Percentiles rank a stretch among this genome's conserved stretches.
phyloP scores from a whole-genome alignment of 2,329 filamentous ascomycete genomes.

The Fusarium praegraminearum region DNA sequence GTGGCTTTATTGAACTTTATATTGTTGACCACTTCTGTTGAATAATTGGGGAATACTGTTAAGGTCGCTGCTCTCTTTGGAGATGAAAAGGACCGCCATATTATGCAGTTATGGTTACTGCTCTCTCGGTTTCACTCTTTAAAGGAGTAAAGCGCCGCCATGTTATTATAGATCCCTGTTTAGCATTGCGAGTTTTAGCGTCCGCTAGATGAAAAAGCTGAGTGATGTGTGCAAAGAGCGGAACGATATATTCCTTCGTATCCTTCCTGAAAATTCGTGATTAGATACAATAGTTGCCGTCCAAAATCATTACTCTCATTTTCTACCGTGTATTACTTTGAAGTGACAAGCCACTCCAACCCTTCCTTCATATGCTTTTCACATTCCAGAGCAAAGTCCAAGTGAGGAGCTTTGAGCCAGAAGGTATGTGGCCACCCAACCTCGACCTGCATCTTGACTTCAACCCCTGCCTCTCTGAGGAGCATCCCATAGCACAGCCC shows the following conservation, averaged over 20 bases:
- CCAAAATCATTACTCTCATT: background rate
- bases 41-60: no score
- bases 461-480: constrained; percentile 54
- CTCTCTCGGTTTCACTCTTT: no score
- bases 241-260: background rate
- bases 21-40: no score
- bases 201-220: background rate
- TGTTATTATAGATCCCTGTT: background rate
- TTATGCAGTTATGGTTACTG: no score
- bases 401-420: constrained; percentile 60
- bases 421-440: constrained; percentile 65
- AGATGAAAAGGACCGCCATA: no score
- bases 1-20: no score
- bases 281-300: background rate
- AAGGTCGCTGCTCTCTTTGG: no score
- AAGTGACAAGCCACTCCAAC: constrained; percentile 55
- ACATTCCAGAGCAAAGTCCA: constrained; percentile 56
- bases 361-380: constrained; percentile 59
- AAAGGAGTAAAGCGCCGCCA: no score
- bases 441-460: constrained; percentile 58
- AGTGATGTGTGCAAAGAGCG: background rate
- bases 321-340: background rate
- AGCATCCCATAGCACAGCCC: constrained; percentile 62
- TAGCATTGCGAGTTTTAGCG: background rate
- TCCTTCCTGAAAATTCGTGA: background rate